Evolutionary conservation across 1,284 basidiomycete species (phyloP).

Genomic region (Uromyces viciae-fabae): DNA sequence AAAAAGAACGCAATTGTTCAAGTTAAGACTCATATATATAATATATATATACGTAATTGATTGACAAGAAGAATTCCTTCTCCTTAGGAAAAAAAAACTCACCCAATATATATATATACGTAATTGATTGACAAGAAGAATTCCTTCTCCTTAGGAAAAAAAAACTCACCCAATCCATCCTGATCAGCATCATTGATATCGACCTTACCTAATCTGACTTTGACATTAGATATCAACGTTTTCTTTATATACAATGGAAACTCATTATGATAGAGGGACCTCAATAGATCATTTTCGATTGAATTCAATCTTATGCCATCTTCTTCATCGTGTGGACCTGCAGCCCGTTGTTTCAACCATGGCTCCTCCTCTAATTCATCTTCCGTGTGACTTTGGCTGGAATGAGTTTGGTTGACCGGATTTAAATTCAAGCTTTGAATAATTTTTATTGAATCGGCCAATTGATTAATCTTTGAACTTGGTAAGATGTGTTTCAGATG

Average conservation of each 20-base stretch:
- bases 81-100: background rate
- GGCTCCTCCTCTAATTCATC: background rate
- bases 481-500: too few species aligned
- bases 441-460: too few species aligned
- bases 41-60: background rate
- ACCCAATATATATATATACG: background rate
- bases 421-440: background rate
- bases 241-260: conserved; percentile 49
- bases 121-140: conserved; percentile 10
- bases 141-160: background rate
- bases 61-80: conserved; percentile 23
- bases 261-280: conserved; percentile 45
- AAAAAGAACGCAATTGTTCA: conserved; percentile 47
- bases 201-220: conserved; percentile 48
- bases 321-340: too few species aligned
- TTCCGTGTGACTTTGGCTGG: background rate
- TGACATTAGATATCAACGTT: conserved; percentile 47
- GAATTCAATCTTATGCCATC: too few species aligned
- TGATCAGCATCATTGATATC: conserved; percentile 24
- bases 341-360: background rate
- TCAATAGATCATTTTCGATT: conserved; percentile 47
- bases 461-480: too few species aligned
- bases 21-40: too few species aligned
- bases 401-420: background rate
- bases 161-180: conserved; percentile 22